phyloP scores from a whole-genome alignment of 148 eudicot species.

The Euryodendron excelsum region DNA sequence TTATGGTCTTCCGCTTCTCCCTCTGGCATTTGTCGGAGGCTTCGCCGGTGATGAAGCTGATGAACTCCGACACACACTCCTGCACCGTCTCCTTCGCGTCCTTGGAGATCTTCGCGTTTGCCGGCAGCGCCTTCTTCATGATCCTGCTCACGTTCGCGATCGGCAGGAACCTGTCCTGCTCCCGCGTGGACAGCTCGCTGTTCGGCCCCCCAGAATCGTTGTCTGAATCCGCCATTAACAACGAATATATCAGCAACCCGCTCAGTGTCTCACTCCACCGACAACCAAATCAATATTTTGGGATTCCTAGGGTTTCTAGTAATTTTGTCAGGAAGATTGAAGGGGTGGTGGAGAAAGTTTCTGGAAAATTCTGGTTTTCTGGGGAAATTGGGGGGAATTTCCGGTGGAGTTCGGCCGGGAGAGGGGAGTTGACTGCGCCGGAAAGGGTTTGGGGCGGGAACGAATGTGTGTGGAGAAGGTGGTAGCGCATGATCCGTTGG shows the following conservation, averaged over 20 bases:
- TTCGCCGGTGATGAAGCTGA: conserved; percentile 59
- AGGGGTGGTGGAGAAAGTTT: neutral
- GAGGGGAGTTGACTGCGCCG: too few relatives aligned
- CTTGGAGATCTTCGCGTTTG: conserved; percentile 58
- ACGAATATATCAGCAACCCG: neutral
- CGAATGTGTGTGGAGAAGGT: neutral
- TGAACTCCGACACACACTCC: conserved; percentile 67
- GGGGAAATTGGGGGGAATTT: neutral
- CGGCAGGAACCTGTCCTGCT: conserved; percentile 59
- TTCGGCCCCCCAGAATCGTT: conserved; percentile 46
- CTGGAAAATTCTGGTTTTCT: too few relatives aligned
- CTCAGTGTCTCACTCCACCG: too few relatives aligned
- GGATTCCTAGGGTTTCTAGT: neutral
- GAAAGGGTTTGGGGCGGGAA: too few relatives aligned
- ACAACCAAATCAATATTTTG: neutral
- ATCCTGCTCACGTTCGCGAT: conserved; percentile 64
- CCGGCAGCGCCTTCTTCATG: too few relatives aligned
- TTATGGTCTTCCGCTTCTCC: conserved; percentile 64
- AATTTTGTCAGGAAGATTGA: conserved; percentile 6
- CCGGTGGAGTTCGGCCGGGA: neutral
- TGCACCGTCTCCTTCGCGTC: conserved; percentile 71
- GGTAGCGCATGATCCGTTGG: conserved; percentile 19
- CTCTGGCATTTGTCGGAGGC: conserved; percentile 65
- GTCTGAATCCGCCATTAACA: conserved; percentile 50
- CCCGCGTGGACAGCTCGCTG: conserved; percentile 38